Conservation (phyloP, 768 basidiomycete genomes). For the Leccinum variicolor region DNA sequence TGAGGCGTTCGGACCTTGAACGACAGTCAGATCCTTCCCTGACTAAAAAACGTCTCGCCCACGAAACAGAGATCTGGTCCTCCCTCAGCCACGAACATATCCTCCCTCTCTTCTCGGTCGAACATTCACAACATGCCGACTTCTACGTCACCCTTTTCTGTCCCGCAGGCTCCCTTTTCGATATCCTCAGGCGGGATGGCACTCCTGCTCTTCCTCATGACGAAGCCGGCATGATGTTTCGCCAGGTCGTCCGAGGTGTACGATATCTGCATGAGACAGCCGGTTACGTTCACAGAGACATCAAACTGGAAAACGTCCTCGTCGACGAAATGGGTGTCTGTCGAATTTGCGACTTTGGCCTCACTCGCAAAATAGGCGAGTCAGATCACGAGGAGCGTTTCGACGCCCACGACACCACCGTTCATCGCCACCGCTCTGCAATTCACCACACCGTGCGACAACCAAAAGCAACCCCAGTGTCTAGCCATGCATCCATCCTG, state of each 20-base stretch:
- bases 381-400: conserved; percentile 34
- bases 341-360: conserved; percentile 82
- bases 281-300: conserved; percentile 82
- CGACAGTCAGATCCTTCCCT: conserved; percentile 48
- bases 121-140: conserved; percentile 59
- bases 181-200: conserved; percentile 74
- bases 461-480: conserved; percentile 15
- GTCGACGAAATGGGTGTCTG: conserved; percentile 88
- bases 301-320: conserved; percentile 96
- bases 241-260: conserved; percentile 80
- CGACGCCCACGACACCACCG: conserved; percentile 5
- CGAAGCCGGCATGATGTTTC: conserved; percentile 81
- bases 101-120: conserved; percentile 72
- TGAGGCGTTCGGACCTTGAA: conserved; percentile 55
- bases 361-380: conserved; percentile 65
- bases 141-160: conserved; percentile 84
- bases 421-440: conserved; percentile 28
- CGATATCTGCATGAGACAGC: conserved; percentile 80
- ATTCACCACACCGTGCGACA: conserved; percentile 26
- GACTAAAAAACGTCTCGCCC: conserved; percentile 56
- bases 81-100: conserved; percentile 81
- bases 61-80: conserved; percentile 72
- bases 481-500: conserved; percentile 14
- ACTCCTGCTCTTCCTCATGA: conserved; percentile 67
- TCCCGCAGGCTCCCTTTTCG: conserved; percentile 80